Percentiles rank a stretch among this genome's conserved stretches.
These are phyloP conservation scores for Nadsonia starkeyi-henricii DNA, from an alignment of 1,139 yeast species.

Conservation along the genomic window DNA sequence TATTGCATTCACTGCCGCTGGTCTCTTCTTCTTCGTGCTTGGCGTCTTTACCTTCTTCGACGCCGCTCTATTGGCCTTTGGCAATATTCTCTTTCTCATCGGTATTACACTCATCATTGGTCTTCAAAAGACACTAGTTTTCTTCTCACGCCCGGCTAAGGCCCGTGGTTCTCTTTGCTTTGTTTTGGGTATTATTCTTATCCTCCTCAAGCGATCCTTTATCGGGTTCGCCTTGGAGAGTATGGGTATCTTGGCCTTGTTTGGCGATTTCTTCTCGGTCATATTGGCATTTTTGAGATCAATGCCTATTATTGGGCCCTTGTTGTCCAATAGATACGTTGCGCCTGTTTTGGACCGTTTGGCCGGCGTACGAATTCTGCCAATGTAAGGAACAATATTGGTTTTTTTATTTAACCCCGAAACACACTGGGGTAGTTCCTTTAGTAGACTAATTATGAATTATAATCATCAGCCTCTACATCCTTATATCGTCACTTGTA, in stretches of 20 bases:
- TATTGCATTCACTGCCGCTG: conserved; percentile 6
- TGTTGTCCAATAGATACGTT: conserved; percentile 63
- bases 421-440: too few relatives aligned
- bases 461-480: too few relatives aligned
- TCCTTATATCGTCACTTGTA: too few relatives aligned
- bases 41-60: conserved; percentile 85
- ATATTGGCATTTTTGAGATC: conserved; percentile 81
- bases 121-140: conserved; percentile 64
- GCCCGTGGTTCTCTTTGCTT: conserved; percentile 78
- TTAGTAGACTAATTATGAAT: too few relatives aligned
- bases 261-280: conserved; percentile 87
- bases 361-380: conserved; percentile 52
- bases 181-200: conserved; percentile 56
- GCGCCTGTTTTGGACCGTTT: conserved; percentile 64
- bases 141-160: conserved; percentile 79
- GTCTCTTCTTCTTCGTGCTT: conserved; percentile 56
- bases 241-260: conserved; percentile 74
- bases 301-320: conserved; percentile 76
- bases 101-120: conserved; percentile 84
- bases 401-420: too few relatives aligned
- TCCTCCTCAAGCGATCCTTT: conserved; percentile 64
- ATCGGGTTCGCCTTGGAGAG: conserved; percentile 75
- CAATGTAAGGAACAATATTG: conserved; percentile 28
- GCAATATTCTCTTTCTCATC: conserved; percentile 64
- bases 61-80: conserved; percentile 77